Percentiles rank a stretch among this genome's conserved stretches.
phyloP scores from a whole-genome alignment of 768 basidiomycete genomes.

The Pleurotus djamor region DNA sequence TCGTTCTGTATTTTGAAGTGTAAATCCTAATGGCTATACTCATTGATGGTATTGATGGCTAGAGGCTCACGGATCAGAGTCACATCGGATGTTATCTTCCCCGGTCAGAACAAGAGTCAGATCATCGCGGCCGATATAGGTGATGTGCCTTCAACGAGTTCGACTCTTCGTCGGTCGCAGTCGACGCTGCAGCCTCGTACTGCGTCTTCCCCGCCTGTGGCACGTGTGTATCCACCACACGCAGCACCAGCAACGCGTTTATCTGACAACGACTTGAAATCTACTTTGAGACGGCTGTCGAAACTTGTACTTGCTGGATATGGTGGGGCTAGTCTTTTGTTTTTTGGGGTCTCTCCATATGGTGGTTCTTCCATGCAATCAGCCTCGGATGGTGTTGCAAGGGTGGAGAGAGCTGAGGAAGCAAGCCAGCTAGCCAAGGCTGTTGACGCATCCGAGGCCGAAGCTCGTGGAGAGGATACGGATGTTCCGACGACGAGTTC shows the following conservation, averaged over 20 bases:
- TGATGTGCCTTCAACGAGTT: slow-evolving; percentile 29
- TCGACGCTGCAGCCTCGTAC: too few relatives aligned
- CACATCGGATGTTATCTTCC: slow-evolving; percentile 69
- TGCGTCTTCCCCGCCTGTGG: too few relatives aligned
- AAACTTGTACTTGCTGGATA: slow-evolving; percentile 86
- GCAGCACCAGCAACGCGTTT: slow-evolving; percentile 10
- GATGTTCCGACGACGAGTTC: slow-evolving; percentile 15
- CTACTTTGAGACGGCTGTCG: slow-evolving; percentile 73
- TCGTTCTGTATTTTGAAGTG: background rate
- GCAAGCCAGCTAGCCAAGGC: slow-evolving; percentile 63
- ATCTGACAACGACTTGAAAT: slow-evolving; percentile 53
- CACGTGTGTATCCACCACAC: too few relatives aligned
- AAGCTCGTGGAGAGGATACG: slow-evolving; percentile 45
- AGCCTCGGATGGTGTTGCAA: slow-evolving; percentile 21
- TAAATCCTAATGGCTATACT: too few relatives aligned
- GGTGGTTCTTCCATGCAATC: slow-evolving; percentile 27
- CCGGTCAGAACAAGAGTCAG: slow-evolving; percentile 59
- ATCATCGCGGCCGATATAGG: slow-evolving; percentile 82
- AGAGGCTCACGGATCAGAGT: slow-evolving; percentile 66
- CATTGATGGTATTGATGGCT: background rate
- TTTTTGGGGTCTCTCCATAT: slow-evolving; percentile 65
- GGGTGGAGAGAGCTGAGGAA: slow-evolving; percentile 45
- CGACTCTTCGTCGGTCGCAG: too few relatives aligned
- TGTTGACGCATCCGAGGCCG: slow-evolving; percentile 70
- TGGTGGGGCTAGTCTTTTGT: slow-evolving; percentile 76